A percentile compares a stretch with the other conserved stretches of the same genome.
These are phyloP conservation scores for Erysimum pusillum DNA, from an alignment of 441 rosid genomes.

Conservation along the genomic window DNA sequence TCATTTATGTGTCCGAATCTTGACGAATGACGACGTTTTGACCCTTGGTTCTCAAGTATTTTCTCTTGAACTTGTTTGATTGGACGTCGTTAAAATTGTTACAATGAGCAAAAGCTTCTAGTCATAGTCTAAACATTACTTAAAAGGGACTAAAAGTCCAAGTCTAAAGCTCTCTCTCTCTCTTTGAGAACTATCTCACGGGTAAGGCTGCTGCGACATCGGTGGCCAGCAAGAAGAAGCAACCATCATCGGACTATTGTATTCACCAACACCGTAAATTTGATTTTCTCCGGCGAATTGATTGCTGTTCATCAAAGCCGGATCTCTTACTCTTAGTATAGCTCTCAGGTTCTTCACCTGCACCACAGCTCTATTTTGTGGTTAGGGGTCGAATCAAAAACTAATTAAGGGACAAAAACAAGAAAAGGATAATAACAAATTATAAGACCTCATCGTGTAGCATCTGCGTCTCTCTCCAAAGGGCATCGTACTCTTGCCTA, in stretches of 20 bases:
- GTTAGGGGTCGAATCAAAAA: neutral
- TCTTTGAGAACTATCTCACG: neutral
- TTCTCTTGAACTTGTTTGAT: neutral
- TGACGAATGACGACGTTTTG: too few species aligned
- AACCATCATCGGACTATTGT: constrained; percentile 3
- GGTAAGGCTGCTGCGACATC: neutral
- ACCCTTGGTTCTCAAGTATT: neutral
- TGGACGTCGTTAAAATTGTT: neutral
- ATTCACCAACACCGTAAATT: neutral
- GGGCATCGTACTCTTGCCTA: constrained; percentile 66
- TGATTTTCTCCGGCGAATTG: constrained; percentile 24
- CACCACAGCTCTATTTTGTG: constrained; percentile 3
- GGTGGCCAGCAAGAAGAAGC: constrained; percentile 21
- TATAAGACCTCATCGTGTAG: constrained; percentile 81
- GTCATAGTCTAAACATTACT: neutral
- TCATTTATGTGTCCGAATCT: neutral
- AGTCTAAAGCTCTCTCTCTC: neutral
- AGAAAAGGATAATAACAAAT: neutral
- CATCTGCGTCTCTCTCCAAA: constrained; percentile 73
- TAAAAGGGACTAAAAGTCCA: neutral
- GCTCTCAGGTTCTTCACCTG: constrained; percentile 76
- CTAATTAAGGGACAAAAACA: neutral
- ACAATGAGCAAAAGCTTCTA: neutral
- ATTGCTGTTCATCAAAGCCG: constrained; percentile 31
- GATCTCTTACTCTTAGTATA: constrained; percentile 55